Evolutionary conservation across 257 asterid species (phyloP).

Genomic region (Henckelia pumila): DNA sequence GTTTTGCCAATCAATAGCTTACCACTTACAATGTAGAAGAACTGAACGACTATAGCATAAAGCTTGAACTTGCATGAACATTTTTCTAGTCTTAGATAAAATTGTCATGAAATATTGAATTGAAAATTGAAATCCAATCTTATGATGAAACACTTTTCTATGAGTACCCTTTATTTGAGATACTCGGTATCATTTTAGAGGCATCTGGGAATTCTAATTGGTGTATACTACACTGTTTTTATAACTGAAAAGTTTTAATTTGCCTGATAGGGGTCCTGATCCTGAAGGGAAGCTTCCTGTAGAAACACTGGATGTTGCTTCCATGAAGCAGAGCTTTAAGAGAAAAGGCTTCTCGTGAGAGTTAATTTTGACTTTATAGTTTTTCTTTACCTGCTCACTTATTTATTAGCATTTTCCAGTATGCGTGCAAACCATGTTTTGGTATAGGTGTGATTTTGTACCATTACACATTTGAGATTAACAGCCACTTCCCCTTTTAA

Average conservation of each 20-base stretch:
- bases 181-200: background rate
- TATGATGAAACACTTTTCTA: background rate
- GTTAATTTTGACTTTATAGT: background rate
- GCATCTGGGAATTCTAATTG: background rate
- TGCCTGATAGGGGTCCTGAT: conserved; percentile 64
- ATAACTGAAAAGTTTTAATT: conserved; percentile 19
- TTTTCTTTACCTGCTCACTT: conserved; percentile 8
- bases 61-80: too few relatives aligned
- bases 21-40: background rate
- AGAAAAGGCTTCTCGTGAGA: conserved; percentile 91
- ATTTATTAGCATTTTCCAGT: too few relatives aligned
- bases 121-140: too few relatives aligned
- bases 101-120: background rate
- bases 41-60: background rate
- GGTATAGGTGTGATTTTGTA: background rate
- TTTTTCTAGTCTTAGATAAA: background rate
- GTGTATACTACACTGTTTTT: conserved; percentile 2
- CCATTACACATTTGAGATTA: background rate
- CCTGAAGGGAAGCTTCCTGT: conserved; percentile 88
- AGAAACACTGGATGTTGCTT: conserved; percentile 67
- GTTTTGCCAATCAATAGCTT: too few relatives aligned
- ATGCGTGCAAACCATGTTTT: too few relatives aligned
- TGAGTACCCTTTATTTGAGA: conserved; percentile 7
- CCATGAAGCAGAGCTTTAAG: conserved; percentile 63
- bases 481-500: background rate